Conservation (phyloP, 257 asterid genomes). For the Fraxinus excelsior region DNA sequence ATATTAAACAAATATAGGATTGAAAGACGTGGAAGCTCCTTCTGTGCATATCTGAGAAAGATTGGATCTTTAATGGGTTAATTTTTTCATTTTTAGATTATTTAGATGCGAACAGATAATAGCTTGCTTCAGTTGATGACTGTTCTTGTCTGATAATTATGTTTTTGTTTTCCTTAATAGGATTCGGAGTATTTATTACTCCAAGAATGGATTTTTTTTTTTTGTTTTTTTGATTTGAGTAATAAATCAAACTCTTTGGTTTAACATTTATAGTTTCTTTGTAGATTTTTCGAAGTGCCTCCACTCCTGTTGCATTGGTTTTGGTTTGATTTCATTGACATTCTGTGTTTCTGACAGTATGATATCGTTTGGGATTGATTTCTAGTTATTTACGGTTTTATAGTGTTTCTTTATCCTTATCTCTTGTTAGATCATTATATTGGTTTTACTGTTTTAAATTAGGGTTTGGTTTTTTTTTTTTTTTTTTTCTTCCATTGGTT, state of each 20-base stretch:
- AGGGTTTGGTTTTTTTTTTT: conserved; percentile 20
- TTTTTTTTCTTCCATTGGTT: conserved; percentile 27
- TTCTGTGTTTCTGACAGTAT: background rate
- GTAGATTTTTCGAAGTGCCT: background rate
- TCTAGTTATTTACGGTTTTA: background rate
- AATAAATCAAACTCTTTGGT: background rate
- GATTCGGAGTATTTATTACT: background rate
- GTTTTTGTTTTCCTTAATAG: background rate
- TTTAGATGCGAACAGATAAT: conserved; percentile 11
- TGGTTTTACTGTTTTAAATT: background rate
- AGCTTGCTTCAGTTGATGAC: conserved; percentile 23
- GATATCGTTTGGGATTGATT: background rate
- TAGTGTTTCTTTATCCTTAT: conserved; percentile 4
- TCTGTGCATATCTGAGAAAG: too few relatives aligned
- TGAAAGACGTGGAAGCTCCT: too few relatives aligned
- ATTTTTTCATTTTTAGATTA: conserved; percentile 13
- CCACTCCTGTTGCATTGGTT: background rate
- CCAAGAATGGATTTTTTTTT: background rate
- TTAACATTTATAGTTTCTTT: conserved; percentile 10
- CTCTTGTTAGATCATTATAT: background rate
- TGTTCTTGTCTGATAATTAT: conserved; percentile 6
- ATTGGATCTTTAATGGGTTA: too few relatives aligned
- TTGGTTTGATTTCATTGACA: background rate
- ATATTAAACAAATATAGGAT: too few relatives aligned
- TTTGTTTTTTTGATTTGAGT: background rate